These are phyloP conservation scores for Mycosphaerella sp. DNA, from an alignment of 2,329 filamentous ascomycete genomes.

Conservation along the genomic window DNA sequence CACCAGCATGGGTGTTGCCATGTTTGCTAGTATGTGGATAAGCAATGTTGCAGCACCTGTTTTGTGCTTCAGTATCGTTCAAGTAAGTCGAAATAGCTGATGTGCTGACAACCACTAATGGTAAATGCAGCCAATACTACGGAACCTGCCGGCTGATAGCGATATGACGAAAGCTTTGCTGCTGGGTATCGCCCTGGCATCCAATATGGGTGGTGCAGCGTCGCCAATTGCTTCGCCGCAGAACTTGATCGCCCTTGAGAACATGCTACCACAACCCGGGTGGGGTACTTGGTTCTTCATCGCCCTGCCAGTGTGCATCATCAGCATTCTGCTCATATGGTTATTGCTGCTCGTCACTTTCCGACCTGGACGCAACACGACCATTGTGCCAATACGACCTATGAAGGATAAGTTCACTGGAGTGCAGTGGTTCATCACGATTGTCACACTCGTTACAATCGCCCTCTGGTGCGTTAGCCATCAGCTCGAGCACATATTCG, in stretches of 20 bases:
- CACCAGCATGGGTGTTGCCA: slow-evolving; percentile 98
- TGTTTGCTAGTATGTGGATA: slow-evolving; percentile 98
- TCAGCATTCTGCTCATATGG: slow-evolving; percentile 88
- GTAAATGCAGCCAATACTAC: slow-evolving; percentile 73
- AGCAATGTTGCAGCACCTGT: slow-evolving; percentile 97
- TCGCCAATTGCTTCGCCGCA: slow-evolving; percentile 96
- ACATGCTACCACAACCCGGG: slow-evolving; percentile 85
- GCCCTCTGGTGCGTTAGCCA: slow-evolving; percentile 87
- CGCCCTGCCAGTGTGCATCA: slow-evolving; percentile 82
- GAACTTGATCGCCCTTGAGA: slow-evolving; percentile 92
- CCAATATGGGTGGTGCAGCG: slow-evolving; percentile 92
- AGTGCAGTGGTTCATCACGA: slow-evolving; percentile 85
- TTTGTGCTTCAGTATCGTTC: slow-evolving; percentile 91
- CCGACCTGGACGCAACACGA: slow-evolving; percentile 74
- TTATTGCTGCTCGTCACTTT: slow-evolving; percentile 77
- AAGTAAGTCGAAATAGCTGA: neutral
- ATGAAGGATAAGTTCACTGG: slow-evolving; percentile 84
- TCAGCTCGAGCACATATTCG: slow-evolving; percentile 78
- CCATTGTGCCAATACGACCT: slow-evolving; percentile 83
- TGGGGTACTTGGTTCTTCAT: slow-evolving; percentile 99
- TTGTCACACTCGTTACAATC: slow-evolving; percentile 79
- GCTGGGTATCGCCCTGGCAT: slow-evolving; percentile 87
- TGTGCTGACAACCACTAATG: neutral
- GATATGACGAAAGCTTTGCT: slow-evolving; percentile 93
- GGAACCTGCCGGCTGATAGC: slow-evolving; percentile 83